Evolutionary conservation across 2,329 filamentous ascomycete species (phyloP).

Genomic region (Aspergillus sp.): DNA sequence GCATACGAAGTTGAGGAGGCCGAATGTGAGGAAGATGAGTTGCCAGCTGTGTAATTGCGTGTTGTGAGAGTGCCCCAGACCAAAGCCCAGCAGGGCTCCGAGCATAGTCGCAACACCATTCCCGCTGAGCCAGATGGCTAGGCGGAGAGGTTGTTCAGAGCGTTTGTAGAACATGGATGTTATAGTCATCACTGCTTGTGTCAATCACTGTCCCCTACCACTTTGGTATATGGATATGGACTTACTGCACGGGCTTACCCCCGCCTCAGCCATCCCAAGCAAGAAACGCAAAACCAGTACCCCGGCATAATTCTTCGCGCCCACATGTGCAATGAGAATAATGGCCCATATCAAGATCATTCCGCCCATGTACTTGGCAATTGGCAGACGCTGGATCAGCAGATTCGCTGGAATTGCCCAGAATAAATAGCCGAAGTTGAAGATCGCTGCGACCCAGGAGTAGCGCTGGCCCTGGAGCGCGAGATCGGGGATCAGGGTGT

Average conservation of each 20-base stretch:
- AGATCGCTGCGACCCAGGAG: slow-evolving; percentile 40
- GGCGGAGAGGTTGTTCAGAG: slow-evolving; percentile 31
- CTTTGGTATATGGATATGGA: not conserved
- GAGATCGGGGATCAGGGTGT: slow-evolving; percentile 37
- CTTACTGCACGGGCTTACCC: slow-evolving; percentile 27
- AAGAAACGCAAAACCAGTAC: slow-evolving; percentile 43
- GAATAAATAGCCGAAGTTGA: slow-evolving; percentile 40
- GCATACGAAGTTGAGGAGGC: slow-evolving; percentile 41
- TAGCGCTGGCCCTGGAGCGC: slow-evolving; percentile 38
- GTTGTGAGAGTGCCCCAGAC: slow-evolving; percentile 27
- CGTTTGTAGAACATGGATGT: slow-evolving; percentile 35
- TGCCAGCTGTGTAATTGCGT: slow-evolving; percentile 26
- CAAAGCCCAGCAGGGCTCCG: slow-evolving; percentile 31
- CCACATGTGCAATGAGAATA: slow-evolving; percentile 34
- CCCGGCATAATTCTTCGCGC: slow-evolving; percentile 33
- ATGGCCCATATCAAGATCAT: slow-evolving; percentile 39
- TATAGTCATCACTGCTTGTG: slow-evolving; percentile 22
- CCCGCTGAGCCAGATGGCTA: slow-evolving; percentile 30
- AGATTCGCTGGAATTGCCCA: slow-evolving; percentile 38
- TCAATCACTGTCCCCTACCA: not conserved
- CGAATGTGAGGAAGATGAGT: slow-evolving; percentile 38
- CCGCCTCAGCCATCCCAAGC: slow-evolving; percentile 38
- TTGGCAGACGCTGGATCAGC: slow-evolving; percentile 36
- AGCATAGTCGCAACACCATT: slow-evolving; percentile 34
- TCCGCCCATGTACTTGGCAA: slow-evolving; percentile 36